Evolutionary conservation across 2,329 filamentous ascomycete species (phyloP), one percentile per base, ranked within the genome.

Genomic region (Periglandula ipomoeae): DNA sequence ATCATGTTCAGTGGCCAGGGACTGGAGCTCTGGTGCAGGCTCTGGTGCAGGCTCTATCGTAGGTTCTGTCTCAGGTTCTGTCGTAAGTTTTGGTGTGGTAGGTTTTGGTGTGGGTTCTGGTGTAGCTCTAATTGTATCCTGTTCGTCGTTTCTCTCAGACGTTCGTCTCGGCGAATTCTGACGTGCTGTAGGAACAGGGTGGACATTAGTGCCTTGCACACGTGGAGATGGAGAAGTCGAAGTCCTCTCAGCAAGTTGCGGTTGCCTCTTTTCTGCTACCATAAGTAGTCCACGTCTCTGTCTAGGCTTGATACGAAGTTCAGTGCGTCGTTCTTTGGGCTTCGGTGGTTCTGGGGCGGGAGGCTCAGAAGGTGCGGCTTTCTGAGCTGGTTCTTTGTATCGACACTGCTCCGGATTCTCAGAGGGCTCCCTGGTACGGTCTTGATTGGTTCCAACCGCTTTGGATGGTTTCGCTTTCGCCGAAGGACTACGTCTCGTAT

Each of bases 231-330:
- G 23, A n/a, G 19, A 26, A 5, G 4, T 11, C 3, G 34, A 46
- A 4, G 20, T 13, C 9, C 40, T 17, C 8, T 19, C 17, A 22
- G 27, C 22, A 19, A 45, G 37, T 4, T 46, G 45, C 8, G 35
- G 20, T 35, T 52, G 43, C 23, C 57, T 54, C 47, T 59, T 65
- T 46, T 73, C 69, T 1, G 69, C 64, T 4, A 75, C 46, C 60
- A 77, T 65, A 39, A 78, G 55, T 7, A 79, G 56, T 2, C 75
- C 74, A 46, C 73, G 67, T 50, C 70, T 72, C 50, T 70, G 69
- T 49, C 69, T 66, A 17, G 72, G 62, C 51, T 66, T 71, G 46
- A 78, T 72, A 7, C 69, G 68, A 32, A 78, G 59, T 52, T 73
- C 70, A 17, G 72, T 72, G 43, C 67, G 69, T 8, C 61, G 66